Evolutionary conservation across 2,329 filamentous ascomycete genomes (phyloP).

Genomic region (Ceratocystis ficicola): DNA sequence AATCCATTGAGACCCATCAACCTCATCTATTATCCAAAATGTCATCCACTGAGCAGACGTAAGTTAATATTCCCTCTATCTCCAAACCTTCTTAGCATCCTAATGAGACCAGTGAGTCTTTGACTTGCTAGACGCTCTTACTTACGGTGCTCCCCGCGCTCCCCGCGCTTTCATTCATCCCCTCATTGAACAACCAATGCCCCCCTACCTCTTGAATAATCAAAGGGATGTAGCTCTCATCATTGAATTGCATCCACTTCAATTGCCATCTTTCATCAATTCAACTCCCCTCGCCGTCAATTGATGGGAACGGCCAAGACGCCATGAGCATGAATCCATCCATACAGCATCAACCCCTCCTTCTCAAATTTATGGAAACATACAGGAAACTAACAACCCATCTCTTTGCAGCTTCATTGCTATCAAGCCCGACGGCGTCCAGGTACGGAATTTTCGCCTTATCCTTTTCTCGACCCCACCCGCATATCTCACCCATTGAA

Average conservation of each 20-base stretch:
- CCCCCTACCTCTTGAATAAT: too few species aligned
- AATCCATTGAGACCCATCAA: slow-evolving; percentile 13
- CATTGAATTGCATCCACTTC: too few species aligned
- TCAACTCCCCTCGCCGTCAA: not conserved
- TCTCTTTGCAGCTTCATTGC: slow-evolving; percentile 74
- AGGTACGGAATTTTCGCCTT: slow-evolving; percentile 49
- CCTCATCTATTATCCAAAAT: slow-evolving; percentile 25
- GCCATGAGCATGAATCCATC: not conserved
- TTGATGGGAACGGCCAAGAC: slow-evolving; percentile 3
- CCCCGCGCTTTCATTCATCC: not conserved
- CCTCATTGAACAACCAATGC: not conserved
- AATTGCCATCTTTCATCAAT: not conserved
- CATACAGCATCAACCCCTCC: slow-evolving; percentile 27
- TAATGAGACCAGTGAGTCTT: slow-evolving; percentile 20
- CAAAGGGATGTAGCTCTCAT: too few species aligned
- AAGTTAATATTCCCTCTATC: slow-evolving; percentile 32
- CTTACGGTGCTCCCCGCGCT: not conserved
- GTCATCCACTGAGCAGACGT: slow-evolving; percentile 54
- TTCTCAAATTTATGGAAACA: slow-evolving; percentile 19
- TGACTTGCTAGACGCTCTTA: not conserved
- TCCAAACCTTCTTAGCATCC: slow-evolving; percentile 4
- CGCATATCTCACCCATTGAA: not conserved
- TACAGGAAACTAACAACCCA: slow-evolving; percentile 8
- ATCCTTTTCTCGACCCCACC: not conserved
- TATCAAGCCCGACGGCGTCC: slow-evolving; percentile 99